Conservation (phyloP, 139 green algal genomes). For the Chlamydomonas sphaeroides region DNA sequence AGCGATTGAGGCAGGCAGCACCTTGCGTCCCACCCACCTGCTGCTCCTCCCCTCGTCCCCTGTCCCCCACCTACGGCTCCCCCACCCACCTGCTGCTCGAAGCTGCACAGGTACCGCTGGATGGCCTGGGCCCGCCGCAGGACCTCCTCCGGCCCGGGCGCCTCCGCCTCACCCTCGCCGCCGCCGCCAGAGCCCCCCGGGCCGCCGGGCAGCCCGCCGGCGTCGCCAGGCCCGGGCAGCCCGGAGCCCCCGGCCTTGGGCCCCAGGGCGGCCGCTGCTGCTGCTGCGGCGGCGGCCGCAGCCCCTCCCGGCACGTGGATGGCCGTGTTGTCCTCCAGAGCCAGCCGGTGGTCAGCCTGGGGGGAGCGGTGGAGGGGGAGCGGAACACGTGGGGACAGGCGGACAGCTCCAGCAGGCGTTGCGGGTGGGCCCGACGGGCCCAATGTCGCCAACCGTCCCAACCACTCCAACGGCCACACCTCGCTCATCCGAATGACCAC, state of each 20-base stretch:
- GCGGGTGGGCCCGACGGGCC: background rate
- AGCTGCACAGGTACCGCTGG: conserved; percentile 72
- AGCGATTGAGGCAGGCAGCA: no score
- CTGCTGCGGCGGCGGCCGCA: background rate
- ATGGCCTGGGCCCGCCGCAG: conserved; percentile 56
- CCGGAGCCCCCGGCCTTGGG: background rate
- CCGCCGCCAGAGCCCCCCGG: no score
- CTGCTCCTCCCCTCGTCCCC: no score
- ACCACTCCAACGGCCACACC: background rate
- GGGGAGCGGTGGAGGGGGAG: background rate
- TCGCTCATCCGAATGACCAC: conserved; percentile 69
- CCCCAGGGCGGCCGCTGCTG: background rate
- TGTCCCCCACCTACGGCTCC: no score
- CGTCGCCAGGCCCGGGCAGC: background rate
- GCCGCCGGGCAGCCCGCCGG: no score
- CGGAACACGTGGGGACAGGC: no score
- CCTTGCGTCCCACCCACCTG: no score
- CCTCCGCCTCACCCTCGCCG: background rate
- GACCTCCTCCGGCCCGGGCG: conserved; percentile 4
- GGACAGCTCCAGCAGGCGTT: no score
- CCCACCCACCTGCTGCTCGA: conserved; percentile 46
- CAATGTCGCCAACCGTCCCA: background rate
- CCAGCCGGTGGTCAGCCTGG: conserved; percentile 59
- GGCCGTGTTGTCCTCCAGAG: conserved; percentile 54
- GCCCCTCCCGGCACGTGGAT: conserved; percentile 7